These are phyloP conservation scores for Mercurialis annua DNA, from an alignment of 345 rosid species.

Conservation along the genomic window DNA sequence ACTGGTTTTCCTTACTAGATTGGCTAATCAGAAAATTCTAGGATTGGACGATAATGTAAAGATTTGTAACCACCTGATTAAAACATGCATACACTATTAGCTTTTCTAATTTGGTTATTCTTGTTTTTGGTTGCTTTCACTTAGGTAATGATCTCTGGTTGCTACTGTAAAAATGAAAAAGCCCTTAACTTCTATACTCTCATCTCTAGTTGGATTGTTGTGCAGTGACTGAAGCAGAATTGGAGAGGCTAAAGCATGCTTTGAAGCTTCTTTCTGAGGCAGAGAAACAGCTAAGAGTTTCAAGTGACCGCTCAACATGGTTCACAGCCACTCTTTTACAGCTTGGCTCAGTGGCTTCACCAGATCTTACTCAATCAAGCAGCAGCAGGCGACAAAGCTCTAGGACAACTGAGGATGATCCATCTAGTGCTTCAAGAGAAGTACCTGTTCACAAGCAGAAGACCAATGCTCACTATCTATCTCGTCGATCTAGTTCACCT, in stretches of 20 bases:
- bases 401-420: conserved; percentile 78
- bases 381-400: conserved; percentile 87
- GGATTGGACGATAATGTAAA: background rate
- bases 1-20: background rate
- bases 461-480: conserved; percentile 44
- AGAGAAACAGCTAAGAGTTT: conserved; percentile 80
- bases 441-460: conserved; percentile 51
- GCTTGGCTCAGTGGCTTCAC: conserved; percentile 85
- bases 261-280: conserved; percentile 95
- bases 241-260: conserved; percentile 87
- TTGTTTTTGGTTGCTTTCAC: too few relatives aligned
- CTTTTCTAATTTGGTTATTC: too few relatives aligned
- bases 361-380: conserved; percentile 64
- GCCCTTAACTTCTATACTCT: too few relatives aligned
- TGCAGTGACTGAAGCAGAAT: conserved; percentile 76
- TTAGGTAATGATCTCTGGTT: background rate
- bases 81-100: background rate
- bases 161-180: conserved; percentile 42
- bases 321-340: conserved; percentile 90
- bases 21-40: background rate
- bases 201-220: conserved; percentile 10
- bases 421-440: conserved; percentile 65
- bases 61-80: background rate
- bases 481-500: conserved; percentile 51
- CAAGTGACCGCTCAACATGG: conserved; percentile 96